Conservation (phyloP, 768 basidiomycete genomes). For the Pisolithus tinctorius region DNA sequence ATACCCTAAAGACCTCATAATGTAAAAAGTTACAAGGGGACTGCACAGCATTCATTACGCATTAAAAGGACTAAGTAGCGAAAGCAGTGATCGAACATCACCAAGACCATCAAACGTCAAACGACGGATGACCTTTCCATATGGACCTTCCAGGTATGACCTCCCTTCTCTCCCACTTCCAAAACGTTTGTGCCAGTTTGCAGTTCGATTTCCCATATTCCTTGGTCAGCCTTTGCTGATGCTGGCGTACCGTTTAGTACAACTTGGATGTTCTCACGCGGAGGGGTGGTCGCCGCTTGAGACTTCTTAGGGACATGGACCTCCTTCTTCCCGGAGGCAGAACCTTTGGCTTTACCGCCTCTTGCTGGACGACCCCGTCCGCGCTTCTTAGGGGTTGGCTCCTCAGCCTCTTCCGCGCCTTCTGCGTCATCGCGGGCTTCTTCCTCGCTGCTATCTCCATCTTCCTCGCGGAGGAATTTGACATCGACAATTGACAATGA, state of each 20-base stretch:
- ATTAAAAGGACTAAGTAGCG: constrained; percentile 24
- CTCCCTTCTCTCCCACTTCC: constrained; percentile 69
- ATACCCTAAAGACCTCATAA: constrained; percentile 12
- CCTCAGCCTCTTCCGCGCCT: constrained; percentile 38
- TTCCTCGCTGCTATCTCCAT: constrained; percentile 51
- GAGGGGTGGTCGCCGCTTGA: constrained; percentile 33
- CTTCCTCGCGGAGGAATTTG: constrained; percentile 48
- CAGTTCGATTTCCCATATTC: constrained; percentile 59
- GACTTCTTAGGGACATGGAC: constrained; percentile 35
- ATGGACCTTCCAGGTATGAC: constrained; percentile 66
- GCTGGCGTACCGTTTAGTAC: constrained; percentile 55
- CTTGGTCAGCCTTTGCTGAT: constrained; percentile 39
- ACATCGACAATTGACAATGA: constrained; percentile 49
- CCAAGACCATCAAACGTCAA: constrained; percentile 17
- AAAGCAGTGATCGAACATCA: constrained; percentile 3
- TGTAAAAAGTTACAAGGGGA: constrained; percentile 17
- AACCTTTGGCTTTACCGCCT: constrained; percentile 26
- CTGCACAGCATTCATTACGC: constrained; percentile 26
- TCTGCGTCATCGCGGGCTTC: constrained; percentile 40
- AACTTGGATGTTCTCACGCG: constrained; percentile 48
- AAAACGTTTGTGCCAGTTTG: constrained; percentile 53
- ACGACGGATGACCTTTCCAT: constrained; percentile 36
- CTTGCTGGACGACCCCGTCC: constrained; percentile 31
- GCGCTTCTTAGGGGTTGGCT: constrained; percentile 35
- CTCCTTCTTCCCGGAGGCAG: constrained; percentile 25